A percentile compares a stretch with the other conserved stretches of the same genome.
These are phyloP conservation scores for Ustilago loliicola DNA, from an alignment of 1,284 basidiomycete genomes.

Conservation along the genomic window DNA sequence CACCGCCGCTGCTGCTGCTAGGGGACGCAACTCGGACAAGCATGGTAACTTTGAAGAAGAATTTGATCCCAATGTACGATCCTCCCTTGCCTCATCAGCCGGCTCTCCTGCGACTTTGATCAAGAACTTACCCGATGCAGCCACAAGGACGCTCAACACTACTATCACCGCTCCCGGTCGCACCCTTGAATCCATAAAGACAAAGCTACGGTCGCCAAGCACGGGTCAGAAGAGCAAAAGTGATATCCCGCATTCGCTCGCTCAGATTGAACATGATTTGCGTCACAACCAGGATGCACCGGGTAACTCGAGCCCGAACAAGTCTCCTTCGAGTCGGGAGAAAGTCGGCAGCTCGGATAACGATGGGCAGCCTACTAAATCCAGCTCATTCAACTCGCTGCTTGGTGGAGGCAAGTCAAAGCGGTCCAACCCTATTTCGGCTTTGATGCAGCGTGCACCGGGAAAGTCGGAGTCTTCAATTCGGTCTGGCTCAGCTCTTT, in stretches of 20 bases:
- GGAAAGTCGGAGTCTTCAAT: slow-evolving; percentile 3
- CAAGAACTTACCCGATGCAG: slow-evolving; percentile 35
- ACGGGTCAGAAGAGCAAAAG: slow-evolving; percentile 43
- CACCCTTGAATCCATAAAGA: slow-evolving; percentile 38
- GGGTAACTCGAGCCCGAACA: slow-evolving; percentile 14
- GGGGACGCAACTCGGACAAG: slow-evolving; percentile 20
- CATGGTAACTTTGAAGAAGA: slow-evolving; percentile 25
- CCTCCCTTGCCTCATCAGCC: slow-evolving; percentile 9
- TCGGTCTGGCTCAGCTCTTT: neutral
- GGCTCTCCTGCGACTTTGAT: slow-evolving; percentile 20
- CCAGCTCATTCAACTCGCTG: slow-evolving; percentile 22
- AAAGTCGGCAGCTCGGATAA: neutral
- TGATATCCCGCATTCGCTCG: slow-evolving; percentile 27
- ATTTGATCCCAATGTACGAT: slow-evolving; percentile 15
- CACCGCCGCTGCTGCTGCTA: slow-evolving; percentile 31
- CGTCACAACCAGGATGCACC: slow-evolving; percentile 27
- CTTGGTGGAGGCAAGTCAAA: slow-evolving; percentile 13
- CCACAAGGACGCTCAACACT: slow-evolving; percentile 20
- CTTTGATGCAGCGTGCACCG: slow-evolving; percentile 21
- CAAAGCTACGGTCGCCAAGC: slow-evolving; percentile 34
- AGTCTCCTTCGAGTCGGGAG: neutral
- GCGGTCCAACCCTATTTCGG: neutral
- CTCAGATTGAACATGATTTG: slow-evolving; percentile 31
- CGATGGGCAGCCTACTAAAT: neutral
- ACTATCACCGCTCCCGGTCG: slow-evolving; percentile 29